A percentile compares a stretch with the other conserved stretches of the same genome.
phyloP scores from a whole-genome alignment of 306 rosid species.

The Boehmeria nivea region DNA sequence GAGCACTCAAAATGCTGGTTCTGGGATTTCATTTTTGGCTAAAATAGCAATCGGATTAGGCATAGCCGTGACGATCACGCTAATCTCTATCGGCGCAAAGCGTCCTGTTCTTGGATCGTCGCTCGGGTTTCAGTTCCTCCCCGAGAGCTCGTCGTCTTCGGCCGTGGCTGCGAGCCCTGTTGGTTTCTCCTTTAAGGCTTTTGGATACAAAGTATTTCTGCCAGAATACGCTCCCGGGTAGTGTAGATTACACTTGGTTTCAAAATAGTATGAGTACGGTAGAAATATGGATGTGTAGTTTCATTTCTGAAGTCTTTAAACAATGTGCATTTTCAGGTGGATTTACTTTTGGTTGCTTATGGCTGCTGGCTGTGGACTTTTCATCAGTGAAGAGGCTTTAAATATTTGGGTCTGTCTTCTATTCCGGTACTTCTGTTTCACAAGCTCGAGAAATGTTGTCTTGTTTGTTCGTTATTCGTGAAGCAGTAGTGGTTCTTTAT shows the following conservation, averaged over 20 bases:
- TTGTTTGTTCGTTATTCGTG: too few relatives aligned
- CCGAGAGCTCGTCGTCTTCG: constrained; percentile 45
- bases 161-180: constrained; percentile 25
- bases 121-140: constrained; percentile 35
- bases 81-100: constrained; percentile 35
- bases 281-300: too few relatives aligned
- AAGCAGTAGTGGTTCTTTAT: too few relatives aligned
- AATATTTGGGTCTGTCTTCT: constrained; percentile 70
- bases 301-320: background rate
- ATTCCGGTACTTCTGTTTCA: constrained; percentile 42
- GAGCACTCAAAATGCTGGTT: constrained; percentile 13
- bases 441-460: too few relatives aligned
- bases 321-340: constrained; percentile 40
- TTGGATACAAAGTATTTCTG: constrained; percentile 42
- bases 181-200: constrained; percentile 45
- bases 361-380: constrained; percentile 73
- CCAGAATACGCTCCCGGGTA: constrained; percentile 68
- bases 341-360: constrained; percentile 73
- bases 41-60: constrained; percentile 47
- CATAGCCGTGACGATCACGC: constrained; percentile 42
- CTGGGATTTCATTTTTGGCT: constrained; percentile 33
- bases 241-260: background rate
- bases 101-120: constrained; percentile 36
- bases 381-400: constrained; percentile 69
- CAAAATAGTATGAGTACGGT: too few relatives aligned